A percentile compares a stretch with the other conserved stretches of the same genome.
Conservation (phyloP, 306 rosid genomes). For the Betula pendula region DNA sequence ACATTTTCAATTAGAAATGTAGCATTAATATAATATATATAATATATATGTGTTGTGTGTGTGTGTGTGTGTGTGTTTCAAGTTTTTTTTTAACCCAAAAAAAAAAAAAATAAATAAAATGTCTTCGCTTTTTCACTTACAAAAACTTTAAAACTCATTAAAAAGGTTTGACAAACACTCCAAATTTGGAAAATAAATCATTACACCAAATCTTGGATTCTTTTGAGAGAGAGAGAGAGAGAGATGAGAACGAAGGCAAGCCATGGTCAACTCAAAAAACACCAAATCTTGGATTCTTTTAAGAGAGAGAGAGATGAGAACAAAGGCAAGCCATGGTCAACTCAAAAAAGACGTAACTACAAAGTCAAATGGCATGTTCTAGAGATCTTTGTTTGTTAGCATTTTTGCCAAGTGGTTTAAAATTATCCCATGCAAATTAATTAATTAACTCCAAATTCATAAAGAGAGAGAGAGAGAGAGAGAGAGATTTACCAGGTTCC, state of each 20-base stretch:
- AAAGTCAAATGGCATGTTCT: conserved; percentile 27
- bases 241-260: background rate
- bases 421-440: conserved; percentile 29
- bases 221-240: background rate
- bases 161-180: no score
- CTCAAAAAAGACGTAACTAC: background rate
- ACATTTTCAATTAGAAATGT: no score
- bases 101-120: no score
- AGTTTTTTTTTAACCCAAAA: no score
- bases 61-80: no score
- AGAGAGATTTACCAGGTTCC: background rate
- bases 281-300: no score
- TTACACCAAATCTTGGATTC: background rate
- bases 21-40: no score
- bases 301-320: background rate
- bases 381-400: background rate
- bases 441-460: background rate
- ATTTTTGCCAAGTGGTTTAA: conserved; percentile 14
- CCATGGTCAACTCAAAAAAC: background rate
- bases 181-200: background rate
- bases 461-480: background rate
- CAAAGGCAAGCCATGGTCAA: background rate
- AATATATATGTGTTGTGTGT: no score
- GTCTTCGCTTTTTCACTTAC: no score
- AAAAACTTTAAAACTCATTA: no score